A percentile compares a stretch with the other conserved stretches of the same genome.
phyloP scores from a whole-genome alignment of 2,329 filamentous ascomycete species.

The Botrytis fragariae region DNA sequence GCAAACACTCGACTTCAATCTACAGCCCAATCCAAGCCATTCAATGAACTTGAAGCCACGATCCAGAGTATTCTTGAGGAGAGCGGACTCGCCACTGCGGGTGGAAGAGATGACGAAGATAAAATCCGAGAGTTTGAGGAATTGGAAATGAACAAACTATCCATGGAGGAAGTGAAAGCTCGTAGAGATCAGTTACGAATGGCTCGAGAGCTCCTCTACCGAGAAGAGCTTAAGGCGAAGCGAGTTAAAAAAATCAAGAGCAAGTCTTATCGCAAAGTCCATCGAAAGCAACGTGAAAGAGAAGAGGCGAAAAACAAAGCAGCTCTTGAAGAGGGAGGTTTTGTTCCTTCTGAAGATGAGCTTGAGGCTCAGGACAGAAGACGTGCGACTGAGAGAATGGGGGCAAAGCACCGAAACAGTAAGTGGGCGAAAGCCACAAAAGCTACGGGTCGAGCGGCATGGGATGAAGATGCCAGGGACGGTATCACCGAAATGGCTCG shows the following conservation, averaged over 20 bases:
- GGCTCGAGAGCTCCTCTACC: conserved; percentile 79
- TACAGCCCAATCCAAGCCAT: conserved; percentile 60
- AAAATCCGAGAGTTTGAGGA: conserved; percentile 68
- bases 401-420: conserved; percentile 65
- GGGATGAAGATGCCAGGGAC: conserved; percentile 68
- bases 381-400: conserved; percentile 68
- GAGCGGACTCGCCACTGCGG: conserved; percentile 67
- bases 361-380: conserved; percentile 60
- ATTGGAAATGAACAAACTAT: conserved; percentile 68
- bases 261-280: conserved; percentile 88
- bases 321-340: conserved; percentile 56
- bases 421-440: conserved; percentile 72
- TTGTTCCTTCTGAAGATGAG: conserved; percentile 62
- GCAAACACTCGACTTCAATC: conserved; percentile 64
- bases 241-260: conserved; percentile 99
- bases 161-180: conserved; percentile 69
- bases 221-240: conserved; percentile 84
- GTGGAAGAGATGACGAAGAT: conserved; percentile 59
- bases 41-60: conserved; percentile 79
- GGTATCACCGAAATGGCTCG: conserved; percentile 63
- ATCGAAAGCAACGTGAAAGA: conserved; percentile 72
- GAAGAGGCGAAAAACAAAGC: conserved; percentile 56
- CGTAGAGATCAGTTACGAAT: conserved; percentile 72
- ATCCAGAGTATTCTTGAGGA: conserved; percentile 89
- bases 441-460: conserved; percentile 60